These are phyloP conservation scores for Thyridium curvatum DNA, from an alignment of 2,329 filamentous ascomycete genomes.

Conservation along the genomic window DNA sequence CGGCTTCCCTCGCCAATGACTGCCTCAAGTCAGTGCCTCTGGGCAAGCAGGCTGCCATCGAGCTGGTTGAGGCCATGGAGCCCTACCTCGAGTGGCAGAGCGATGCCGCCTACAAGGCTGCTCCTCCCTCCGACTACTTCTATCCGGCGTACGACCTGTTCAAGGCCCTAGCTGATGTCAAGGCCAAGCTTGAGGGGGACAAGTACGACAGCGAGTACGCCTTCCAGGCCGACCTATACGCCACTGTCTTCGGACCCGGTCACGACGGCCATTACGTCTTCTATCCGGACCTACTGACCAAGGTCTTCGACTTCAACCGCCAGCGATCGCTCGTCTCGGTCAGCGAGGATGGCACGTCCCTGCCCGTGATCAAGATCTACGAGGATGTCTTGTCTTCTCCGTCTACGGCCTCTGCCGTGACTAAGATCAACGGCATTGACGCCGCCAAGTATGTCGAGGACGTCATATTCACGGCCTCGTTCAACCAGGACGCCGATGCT, in stretches of 20 bases:
- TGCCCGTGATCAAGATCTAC: slow-evolving; percentile 45
- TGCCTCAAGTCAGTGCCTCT: slow-evolving; percentile 35
- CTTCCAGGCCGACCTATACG: slow-evolving; percentile 33
- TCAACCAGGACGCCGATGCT: slow-evolving; percentile 20
- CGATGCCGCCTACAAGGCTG: slow-evolving; percentile 28
- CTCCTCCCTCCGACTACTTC: slow-evolving; percentile 28
- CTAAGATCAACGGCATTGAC: slow-evolving; percentile 19
- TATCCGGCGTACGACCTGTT: slow-evolving; percentile 31
- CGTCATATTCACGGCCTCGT: slow-evolving; percentile 29
- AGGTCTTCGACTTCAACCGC: slow-evolving; percentile 27
- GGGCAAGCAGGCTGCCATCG: slow-evolving; percentile 27
- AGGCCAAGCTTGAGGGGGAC: slow-evolving; percentile 20
- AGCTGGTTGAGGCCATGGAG: slow-evolving; percentile 28
- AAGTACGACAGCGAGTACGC: slow-evolving; percentile 30
- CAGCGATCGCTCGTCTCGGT: slow-evolving; percentile 32
- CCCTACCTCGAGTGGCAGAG: slow-evolving; percentile 36
- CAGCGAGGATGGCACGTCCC: slow-evolving; percentile 21
- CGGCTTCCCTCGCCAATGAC: slow-evolving; percentile 28
- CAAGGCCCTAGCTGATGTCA: slow-evolving; percentile 23
- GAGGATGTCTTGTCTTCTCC: slow-evolving; percentile 12
- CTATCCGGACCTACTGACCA: slow-evolving; percentile 31
- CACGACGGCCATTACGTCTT: slow-evolving; percentile 36
- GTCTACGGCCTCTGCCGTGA: slow-evolving; percentile 13
- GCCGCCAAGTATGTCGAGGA: slow-evolving; percentile 31
- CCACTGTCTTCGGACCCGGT: slow-evolving; percentile 26